Evolutionary conservation across 83 land plant species (phyloP).

Genomic region (Thuja plicata): DNA sequence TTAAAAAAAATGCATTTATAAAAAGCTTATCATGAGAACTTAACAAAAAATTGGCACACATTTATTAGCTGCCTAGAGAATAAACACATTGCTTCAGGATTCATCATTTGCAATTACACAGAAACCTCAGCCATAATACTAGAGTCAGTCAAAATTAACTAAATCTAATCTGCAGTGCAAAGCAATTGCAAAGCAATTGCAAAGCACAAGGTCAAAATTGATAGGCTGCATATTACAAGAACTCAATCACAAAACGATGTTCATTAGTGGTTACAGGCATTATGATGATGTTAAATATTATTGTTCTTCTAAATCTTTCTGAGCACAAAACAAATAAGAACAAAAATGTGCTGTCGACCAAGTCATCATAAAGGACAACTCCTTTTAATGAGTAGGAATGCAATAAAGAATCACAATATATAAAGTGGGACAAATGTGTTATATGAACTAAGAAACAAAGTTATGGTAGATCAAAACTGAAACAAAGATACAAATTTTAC

Average conservation of each 20-base stretch:
- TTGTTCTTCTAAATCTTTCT: neutral
- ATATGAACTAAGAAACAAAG: constrained; percentile 4
- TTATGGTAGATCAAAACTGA: neutral
- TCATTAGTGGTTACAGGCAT: neutral
- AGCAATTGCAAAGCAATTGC: no score
- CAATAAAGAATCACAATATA: neutral
- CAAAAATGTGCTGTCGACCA: neutral
- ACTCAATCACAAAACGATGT: neutral
- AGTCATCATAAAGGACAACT: neutral
- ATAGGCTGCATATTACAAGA: neutral
- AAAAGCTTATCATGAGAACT: neutral
- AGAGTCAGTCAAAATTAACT: neutral
- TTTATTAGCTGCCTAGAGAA: neutral
- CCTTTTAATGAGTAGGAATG: neutral
- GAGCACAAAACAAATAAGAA: neutral
- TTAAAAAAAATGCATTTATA: neutral
- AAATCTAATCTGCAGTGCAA: neutral
- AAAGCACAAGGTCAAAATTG: neutral
- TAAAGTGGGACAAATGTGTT: neutral
- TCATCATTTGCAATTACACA: neutral
- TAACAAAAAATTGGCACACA: neutral
- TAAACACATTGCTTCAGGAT: neutral
- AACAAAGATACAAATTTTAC: neutral
- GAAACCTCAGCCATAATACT: neutral
- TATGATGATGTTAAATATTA: neutral